Evolutionary conservation across 2,329 filamentous ascomycete species (phyloP).

Genomic region (Aureobasidium musti): DNA sequence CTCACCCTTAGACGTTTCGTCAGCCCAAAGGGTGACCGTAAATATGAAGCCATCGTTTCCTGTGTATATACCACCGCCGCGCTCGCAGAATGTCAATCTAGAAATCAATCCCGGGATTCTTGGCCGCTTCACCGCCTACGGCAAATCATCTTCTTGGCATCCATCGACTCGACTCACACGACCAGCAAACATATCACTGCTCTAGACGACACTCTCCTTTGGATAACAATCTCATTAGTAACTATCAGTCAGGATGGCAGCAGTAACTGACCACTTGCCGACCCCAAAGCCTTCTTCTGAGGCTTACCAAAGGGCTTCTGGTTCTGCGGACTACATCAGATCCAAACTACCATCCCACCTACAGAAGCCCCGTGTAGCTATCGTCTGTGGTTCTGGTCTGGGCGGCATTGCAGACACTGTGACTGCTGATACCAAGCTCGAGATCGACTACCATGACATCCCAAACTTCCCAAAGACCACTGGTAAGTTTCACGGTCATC

Average conservation of each 20-base stretch:
- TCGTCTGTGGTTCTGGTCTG: slow-evolving; percentile 66
- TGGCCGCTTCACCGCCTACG: slow-evolving; percentile 8
- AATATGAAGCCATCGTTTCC: slow-evolving; percentile 47
- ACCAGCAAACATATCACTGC: slow-evolving; percentile 16
- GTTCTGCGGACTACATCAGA: slow-evolving; percentile 55
- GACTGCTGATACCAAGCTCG: slow-evolving; percentile 52
- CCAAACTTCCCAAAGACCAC: slow-evolving; percentile 63
- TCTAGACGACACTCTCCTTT: not conserved
- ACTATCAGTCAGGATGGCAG: slow-evolving; percentile 23
- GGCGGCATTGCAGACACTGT: slow-evolving; percentile 62
- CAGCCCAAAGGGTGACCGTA: slow-evolving; percentile 48
- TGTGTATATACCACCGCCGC: slow-evolving; percentile 9
- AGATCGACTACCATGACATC: slow-evolving; percentile 60
- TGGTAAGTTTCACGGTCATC: slow-evolving; percentile 47
- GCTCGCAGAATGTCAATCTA: slow-evolving; percentile 20
- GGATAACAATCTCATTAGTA: not conserved
- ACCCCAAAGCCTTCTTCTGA: slow-evolving; percentile 13
- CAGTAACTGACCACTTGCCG: slow-evolving; percentile 23
- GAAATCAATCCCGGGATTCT: slow-evolving; percentile 22
- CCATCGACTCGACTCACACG: slow-evolving; percentile 9
- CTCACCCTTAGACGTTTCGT: slow-evolving; percentile 49
- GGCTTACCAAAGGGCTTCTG: slow-evolving; percentile 49
- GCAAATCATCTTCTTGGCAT: slow-evolving; percentile 12
- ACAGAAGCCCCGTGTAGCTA: slow-evolving; percentile 57
- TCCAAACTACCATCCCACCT: slow-evolving; percentile 52